phyloP scores from a whole-genome alignment of 495 filamentous ascomycete genomes.

The Evansstolkia leycettana region DNA sequence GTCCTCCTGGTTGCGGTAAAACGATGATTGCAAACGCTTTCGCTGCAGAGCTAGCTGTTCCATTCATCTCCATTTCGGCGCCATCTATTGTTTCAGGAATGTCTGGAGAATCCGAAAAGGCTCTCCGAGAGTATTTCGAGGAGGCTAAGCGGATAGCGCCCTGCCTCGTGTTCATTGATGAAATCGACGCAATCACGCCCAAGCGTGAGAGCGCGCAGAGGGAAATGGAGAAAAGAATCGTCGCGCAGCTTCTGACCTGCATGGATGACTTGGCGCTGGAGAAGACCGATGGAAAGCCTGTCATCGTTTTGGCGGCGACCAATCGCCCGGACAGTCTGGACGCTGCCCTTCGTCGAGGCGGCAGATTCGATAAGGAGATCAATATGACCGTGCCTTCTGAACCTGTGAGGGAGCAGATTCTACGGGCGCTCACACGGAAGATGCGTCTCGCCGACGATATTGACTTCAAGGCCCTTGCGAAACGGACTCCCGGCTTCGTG shows the following conservation, averaged over 20 bases:
- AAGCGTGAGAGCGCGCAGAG: slow-evolving; percentile 90
- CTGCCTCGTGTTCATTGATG: slow-evolving; percentile 89
- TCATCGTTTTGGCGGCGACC: slow-evolving; percentile 87
- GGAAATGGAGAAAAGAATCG: slow-evolving; percentile 95
- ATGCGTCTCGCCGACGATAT: slow-evolving; percentile 58
- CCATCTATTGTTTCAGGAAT: slow-evolving; percentile 87
- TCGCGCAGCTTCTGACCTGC: slow-evolving; percentile 82
- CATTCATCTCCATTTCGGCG: slow-evolving; percentile 80
- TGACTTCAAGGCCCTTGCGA: slow-evolving; percentile 69
- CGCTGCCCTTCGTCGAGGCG: slow-evolving; percentile 72
- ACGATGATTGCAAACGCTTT: slow-evolving; percentile 88
- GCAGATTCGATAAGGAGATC: slow-evolving; percentile 86
- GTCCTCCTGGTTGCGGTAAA: slow-evolving; percentile 91
- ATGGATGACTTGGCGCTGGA: slow-evolving; percentile 76
- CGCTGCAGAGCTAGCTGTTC: slow-evolving; percentile 71
- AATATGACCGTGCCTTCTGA: slow-evolving; percentile 93
- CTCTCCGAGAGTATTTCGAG: slow-evolving; percentile 78
- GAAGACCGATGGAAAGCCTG: slow-evolving; percentile 74
- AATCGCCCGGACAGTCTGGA: slow-evolving; percentile 88
- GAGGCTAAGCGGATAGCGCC: slow-evolving; percentile 81
- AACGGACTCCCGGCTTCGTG: slow-evolving; percentile 86
- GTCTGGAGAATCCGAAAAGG: slow-evolving; percentile 94
- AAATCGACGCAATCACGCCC: slow-evolving; percentile 91
- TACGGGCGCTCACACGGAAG: slow-evolving; percentile 63
- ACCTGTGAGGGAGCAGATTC: slow-evolving; percentile 67